A percentile compares a stretch with the other conserved stretches of the same genome.
Evolutionary conservation across 1,284 basidiomycete genomes (phyloP).

Genomic region (Somion occarium): DNA sequence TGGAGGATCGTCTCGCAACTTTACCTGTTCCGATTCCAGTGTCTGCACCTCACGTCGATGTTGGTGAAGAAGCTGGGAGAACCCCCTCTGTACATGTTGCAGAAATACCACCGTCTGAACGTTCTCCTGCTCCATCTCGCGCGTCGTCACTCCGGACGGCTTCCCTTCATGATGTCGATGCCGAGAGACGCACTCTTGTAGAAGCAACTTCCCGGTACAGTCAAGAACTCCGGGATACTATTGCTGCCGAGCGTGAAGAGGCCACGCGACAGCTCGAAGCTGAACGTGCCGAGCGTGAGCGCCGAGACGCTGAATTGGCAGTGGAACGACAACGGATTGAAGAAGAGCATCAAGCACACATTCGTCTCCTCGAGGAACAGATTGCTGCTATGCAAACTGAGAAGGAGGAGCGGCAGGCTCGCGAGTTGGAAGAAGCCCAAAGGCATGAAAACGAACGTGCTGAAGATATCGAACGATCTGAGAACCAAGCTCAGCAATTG

Average conservation of each 20-base stretch:
- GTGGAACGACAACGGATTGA: constrained; percentile 37
- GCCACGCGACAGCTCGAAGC: constrained; percentile 47
- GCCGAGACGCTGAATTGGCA: constrained; percentile 40
- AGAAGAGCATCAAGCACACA: constrained; percentile 49
- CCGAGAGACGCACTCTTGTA: constrained; percentile 27
- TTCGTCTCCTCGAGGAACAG: constrained; percentile 57
- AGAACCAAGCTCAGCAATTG: constrained; percentile 53
- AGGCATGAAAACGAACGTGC: constrained; percentile 51
- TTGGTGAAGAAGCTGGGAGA: background rate
- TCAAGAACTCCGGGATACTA: constrained; percentile 51
- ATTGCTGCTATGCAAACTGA: constrained; percentile 52
- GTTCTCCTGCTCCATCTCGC: background rate
- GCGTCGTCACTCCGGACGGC: background rate
- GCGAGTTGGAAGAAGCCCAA: constrained; percentile 55
- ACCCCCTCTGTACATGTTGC: background rate
- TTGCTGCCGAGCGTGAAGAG: constrained; percentile 57
- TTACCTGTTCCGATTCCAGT: constrained; percentile 4
- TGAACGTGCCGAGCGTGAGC: constrained; percentile 47
- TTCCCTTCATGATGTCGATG: constrained; percentile 8
- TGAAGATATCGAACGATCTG: constrained; percentile 54
- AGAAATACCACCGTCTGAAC: background rate
- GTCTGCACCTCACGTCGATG: background rate
- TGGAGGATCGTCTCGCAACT: constrained; percentile 31
- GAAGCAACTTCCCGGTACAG: constrained; percentile 51
- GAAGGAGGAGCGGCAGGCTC: constrained; percentile 51